Conservation (phyloP, 2,329 filamentous ascomycete genomes). For the Phyllosticta citriasiana region DNA sequence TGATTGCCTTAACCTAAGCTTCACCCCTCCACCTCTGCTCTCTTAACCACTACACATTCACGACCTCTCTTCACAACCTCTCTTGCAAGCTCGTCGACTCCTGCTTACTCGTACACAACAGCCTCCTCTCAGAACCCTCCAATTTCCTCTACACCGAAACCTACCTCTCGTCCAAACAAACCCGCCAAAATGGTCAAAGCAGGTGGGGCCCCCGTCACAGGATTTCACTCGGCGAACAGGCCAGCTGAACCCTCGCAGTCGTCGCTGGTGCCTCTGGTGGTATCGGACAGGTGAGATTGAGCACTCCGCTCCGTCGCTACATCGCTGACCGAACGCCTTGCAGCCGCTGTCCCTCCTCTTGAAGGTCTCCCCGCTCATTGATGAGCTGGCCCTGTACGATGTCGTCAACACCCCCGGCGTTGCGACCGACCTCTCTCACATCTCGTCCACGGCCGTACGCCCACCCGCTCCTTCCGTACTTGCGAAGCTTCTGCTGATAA, state of each 20-base stretch:
- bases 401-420: constrained; percentile 98
- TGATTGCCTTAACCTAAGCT: neutral
- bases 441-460: constrained; percentile 75
- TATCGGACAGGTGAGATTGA: constrained; percentile 76
- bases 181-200: constrained; percentile 31
- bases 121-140: neutral
- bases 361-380: constrained; percentile 78
- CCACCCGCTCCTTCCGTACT: constrained; percentile 3
- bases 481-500: constrained; percentile 19
- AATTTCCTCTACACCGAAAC: constrained; percentile 12
- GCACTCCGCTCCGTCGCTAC: neutral
- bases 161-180: constrained; percentile 14
- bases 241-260: constrained; percentile 29
- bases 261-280: constrained; percentile 96
- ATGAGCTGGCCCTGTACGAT: constrained; percentile 96
- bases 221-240: constrained; percentile 1
- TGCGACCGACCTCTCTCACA: constrained; percentile 92
- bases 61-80: neutral
- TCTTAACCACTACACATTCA: neutral
- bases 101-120: neutral
- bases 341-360: constrained; percentile 94
- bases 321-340: constrained; percentile 5
- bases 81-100: neutral
- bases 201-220: constrained; percentile 14
- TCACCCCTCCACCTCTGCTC: constrained; percentile 1